Conservation (phyloP, 108 stramenopile species). For the Epipyxis sp. region DNA sequence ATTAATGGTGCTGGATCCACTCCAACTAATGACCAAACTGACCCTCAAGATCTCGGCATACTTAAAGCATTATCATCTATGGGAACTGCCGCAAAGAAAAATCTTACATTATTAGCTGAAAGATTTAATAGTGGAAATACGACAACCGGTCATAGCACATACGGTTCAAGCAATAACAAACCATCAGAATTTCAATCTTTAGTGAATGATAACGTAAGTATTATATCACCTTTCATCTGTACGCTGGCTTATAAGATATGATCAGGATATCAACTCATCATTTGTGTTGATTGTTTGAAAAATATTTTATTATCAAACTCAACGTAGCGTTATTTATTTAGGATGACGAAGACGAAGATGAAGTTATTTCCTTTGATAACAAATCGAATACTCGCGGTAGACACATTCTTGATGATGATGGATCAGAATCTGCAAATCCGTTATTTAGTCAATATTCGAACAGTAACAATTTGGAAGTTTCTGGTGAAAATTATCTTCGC, state of each 20-base stretch:
- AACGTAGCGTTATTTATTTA: no score
- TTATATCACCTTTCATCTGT: no score
- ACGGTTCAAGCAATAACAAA: no score
- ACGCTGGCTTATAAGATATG: no score
- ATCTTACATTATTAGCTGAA: neutral
- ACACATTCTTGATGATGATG: neutral
- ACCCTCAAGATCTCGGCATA: neutral
- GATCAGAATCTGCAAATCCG: neutral
- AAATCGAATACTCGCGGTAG: neutral
- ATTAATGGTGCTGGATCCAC: neutral
- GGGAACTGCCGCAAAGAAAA: neutral
- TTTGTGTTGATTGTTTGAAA: no score
- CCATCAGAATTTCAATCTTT: no score
- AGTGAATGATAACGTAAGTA: no score
- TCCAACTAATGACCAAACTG: neutral
- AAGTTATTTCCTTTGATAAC: neutral
- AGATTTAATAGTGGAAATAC: neutral
- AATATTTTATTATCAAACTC: no score
- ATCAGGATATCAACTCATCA: no score
- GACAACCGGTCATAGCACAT: neutral
- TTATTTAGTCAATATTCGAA: no score
- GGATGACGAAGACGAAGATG: slow-evolving; percentile 5
- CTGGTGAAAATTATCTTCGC: no score
- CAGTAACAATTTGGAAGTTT: no score
- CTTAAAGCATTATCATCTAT: neutral